phyloP scores from a whole-genome alignment of 2,329 filamentous ascomycete genomes.

The Claviceps cyperi region DNA sequence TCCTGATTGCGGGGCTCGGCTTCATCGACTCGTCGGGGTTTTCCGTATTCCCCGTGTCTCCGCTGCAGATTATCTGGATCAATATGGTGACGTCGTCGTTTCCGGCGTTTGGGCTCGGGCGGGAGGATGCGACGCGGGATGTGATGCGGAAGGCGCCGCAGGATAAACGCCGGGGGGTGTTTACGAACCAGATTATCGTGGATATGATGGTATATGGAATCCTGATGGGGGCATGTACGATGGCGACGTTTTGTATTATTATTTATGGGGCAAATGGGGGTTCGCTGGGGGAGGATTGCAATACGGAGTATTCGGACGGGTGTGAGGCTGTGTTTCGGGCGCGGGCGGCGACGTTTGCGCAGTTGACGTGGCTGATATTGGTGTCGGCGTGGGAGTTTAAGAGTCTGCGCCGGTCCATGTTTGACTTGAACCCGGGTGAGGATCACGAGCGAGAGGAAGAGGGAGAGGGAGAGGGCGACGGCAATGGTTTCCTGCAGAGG shows the following conservation, averaged over 20 bases:
- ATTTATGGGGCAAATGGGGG: conserved; percentile 42
- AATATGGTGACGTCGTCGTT: conserved; percentile 85
- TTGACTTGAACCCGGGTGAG: conserved; percentile 45
- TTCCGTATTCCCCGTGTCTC: conserved; percentile 75
- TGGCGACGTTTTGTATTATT: conserved; percentile 51
- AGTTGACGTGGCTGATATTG: conserved; percentile 59
- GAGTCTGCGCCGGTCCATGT: conserved; percentile 56
- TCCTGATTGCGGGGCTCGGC: conserved; percentile 64
- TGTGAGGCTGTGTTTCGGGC: conserved; percentile 53
- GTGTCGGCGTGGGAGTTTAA: conserved; percentile 70
- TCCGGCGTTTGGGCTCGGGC: conserved; percentile 76
- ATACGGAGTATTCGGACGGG: conserved; percentile 37
- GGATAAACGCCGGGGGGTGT: conserved; percentile 51
- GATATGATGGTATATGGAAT: conserved; percentile 71
- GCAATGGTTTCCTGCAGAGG: too few species aligned
- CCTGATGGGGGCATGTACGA: conserved; percentile 59
- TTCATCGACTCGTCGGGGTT: conserved; percentile 60
- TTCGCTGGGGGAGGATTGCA: conserved; percentile 47
- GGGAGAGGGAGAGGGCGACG: neutral
- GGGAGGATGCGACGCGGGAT: conserved; percentile 59
- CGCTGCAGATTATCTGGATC: conserved; percentile 83
- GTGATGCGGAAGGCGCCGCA: conserved; percentile 73
- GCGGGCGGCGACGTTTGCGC: conserved; percentile 58
- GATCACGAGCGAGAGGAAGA: conserved; percentile 5
- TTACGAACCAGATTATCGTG: conserved; percentile 61